Conservation (phyloP, 768 basidiomycete genomes). For the Holtermannia corniformis region DNA sequence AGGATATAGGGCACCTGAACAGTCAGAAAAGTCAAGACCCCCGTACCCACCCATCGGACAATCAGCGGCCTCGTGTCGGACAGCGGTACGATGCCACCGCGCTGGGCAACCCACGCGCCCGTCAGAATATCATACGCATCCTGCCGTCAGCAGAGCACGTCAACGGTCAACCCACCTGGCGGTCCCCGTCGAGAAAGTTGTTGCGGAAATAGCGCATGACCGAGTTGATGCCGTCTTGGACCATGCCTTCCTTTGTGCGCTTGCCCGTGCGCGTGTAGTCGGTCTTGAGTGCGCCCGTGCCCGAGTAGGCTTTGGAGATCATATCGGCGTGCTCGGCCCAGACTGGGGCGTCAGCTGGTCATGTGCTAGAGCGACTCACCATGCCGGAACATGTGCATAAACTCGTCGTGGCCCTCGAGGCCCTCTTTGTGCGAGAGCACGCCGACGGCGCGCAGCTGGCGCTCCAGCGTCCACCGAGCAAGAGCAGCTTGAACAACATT, state of each 20-base stretch:
- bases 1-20: conserved; percentile 71
- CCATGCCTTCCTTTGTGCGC: conserved; percentile 64
- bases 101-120: conserved; percentile 78
- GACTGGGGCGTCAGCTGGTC: conserved; percentile 49
- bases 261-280: conserved; percentile 93
- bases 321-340: conserved; percentile 96
- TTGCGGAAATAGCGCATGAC: conserved; percentile 81
- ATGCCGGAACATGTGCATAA: conserved; percentile 77
- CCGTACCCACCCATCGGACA: conserved; percentile 62
- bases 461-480: conserved; percentile 71
- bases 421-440: conserved; percentile 60
- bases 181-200: conserved; percentile 89
- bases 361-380: too few relatives aligned
- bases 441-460: conserved; percentile 64
- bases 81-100: conserved; percentile 60
- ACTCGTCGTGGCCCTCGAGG: conserved; percentile 71
- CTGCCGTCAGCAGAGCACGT: conserved; percentile 40
- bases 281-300: conserved; percentile 90
- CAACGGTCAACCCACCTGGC: conserved; percentile 52
- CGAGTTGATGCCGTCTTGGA: conserved; percentile 83
- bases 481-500: conserved; percentile 91
- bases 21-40: neutral
- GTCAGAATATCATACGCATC: conserved; percentile 93
- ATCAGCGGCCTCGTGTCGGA: conserved; percentile 71
- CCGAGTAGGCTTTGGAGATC: conserved; percentile 82